These are phyloP conservation scores for Tylopilus felleus DNA, from an alignment of 768 basidiomycete species.

Conservation along the genomic window DNA sequence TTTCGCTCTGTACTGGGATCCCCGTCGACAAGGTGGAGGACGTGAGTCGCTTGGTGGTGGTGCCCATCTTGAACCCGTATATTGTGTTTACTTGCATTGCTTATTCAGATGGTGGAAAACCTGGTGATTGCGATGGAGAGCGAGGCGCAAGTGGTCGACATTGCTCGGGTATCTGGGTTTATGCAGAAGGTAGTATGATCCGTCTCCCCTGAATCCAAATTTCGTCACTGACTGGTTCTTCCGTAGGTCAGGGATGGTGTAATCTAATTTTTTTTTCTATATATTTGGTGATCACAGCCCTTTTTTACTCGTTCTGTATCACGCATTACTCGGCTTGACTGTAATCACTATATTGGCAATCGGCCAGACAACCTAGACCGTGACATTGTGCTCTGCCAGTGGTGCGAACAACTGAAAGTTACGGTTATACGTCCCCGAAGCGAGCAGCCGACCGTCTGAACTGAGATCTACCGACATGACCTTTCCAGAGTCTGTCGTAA, in stretches of 20 bases:
- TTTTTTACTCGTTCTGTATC: slow-evolving; percentile 32
- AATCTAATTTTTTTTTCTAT: slow-evolving; percentile 32
- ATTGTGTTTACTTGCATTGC: slow-evolving; percentile 27
- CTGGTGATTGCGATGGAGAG: slow-evolving; percentile 86
- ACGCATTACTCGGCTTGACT: slow-evolving; percentile 12
- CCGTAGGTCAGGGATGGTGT: slow-evolving; percentile 40
- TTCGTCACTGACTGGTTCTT: slow-evolving; percentile 21
- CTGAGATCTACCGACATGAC: slow-evolving; percentile 97
- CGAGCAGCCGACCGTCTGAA: slow-evolving; percentile 77
- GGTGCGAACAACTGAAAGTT: slow-evolving; percentile 92
- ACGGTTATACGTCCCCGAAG: slow-evolving; percentile 88
- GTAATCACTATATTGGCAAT: slow-evolving; percentile 19
- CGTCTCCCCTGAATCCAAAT: slow-evolving; percentile 20
- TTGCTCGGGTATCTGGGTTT: slow-evolving; percentile 83
- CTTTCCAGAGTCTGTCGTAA: slow-evolving; percentile 95
- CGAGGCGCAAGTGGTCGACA: slow-evolving; percentile 76
- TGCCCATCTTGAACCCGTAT: slow-evolving; percentile 10
- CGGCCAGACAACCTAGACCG: slow-evolving; percentile 20
- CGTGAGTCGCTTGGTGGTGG: slow-evolving; percentile 48
- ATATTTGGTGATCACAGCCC: slow-evolving; percentile 7
- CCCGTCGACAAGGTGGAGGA: slow-evolving; percentile 86
- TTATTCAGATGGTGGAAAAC: slow-evolving; percentile 72
- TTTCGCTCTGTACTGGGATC: slow-evolving; percentile 84
- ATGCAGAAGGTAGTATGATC: slow-evolving; percentile 71
- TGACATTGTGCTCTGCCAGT: slow-evolving; percentile 62